Base-by-base conservation (phyloP, 1,284 basidiomycete species). In the Austroboletus niveus region DNA sequence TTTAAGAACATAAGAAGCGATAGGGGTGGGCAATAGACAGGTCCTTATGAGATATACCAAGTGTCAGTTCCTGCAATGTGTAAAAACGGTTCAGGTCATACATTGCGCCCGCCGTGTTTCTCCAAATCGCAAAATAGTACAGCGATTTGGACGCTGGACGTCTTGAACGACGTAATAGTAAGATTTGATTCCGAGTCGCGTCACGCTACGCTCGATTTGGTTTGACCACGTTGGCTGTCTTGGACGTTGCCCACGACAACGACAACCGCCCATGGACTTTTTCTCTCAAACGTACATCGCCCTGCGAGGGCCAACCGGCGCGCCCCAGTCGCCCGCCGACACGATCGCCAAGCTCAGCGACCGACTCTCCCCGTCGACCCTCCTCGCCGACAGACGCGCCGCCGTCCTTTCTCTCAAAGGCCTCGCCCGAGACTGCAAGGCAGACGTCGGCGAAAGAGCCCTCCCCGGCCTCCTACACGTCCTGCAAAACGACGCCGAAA, bases 401-500 rank as follows among this genome's bases (percentile, higher is more conserved):
- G 90, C 95, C 0, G 87, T 99, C 9, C 77, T 98, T 41, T 84
- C 93, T 1, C 81, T 99, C 60, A 98, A 98, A 69, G 94, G 94
- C 14, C 82, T 98, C 45, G 79, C 88, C 44, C 81, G 94, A 50
- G 95, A 97, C 71, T 94, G 91, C 77, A 94, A 91, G 68, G 78
- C 84, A 54, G 92, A 96, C 53, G 89, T 97, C 20, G 93, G 91
- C 11, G 78, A 82, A 56, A 77, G 79, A 47, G 88, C 92, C 1
- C 75, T 98, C 14, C 74, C 79, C 6, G 87, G 90, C 2, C 79
- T 97, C 6, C 69, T 96, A 7, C 84, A 89, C 30, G 88, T 94
- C 11, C 75, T 96, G 35, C 78, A 87, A 59, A 89, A 89, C 57
- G 94, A 97, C 64, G 89, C 92, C 1, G 85, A 91, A 59, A 81